Conservation (phyloP, 495 filamentous ascomycete species). For the Hypoxylon lenormandii region DNA sequence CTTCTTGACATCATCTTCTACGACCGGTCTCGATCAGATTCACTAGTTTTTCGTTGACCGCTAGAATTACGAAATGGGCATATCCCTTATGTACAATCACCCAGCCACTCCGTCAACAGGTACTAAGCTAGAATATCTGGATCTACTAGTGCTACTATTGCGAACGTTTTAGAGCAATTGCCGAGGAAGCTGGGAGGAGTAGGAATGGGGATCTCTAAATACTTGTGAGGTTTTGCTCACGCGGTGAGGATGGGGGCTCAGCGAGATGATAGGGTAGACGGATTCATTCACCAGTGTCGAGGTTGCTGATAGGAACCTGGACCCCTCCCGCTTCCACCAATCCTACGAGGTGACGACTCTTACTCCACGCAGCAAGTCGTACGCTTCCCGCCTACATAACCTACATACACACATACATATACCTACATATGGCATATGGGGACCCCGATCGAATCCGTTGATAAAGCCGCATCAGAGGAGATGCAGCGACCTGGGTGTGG, state of each 20-base stretch:
- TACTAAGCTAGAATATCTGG: no score
- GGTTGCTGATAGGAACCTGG: constrained; percentile 24
- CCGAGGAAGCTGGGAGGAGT: constrained; percentile 18
- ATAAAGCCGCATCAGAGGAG: constrained; percentile 13
- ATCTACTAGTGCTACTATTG: background rate
- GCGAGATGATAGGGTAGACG: constrained; percentile 47
- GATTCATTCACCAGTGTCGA: constrained; percentile 18
- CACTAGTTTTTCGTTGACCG: constrained; percentile 34
- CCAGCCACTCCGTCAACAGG: background rate
- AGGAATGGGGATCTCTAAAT: constrained; percentile 22
- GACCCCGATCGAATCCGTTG: constrained; percentile 33
- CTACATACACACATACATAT: no score
- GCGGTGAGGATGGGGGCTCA: constrained; percentile 39
- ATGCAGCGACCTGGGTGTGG: constrained; percentile 20
- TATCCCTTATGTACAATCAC: background rate
- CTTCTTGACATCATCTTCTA: constrained; percentile 22
- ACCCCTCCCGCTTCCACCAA: constrained; percentile 34
- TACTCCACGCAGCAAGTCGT: constrained; percentile 36
- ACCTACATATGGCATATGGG: constrained; percentile 6
- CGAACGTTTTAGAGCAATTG: constrained; percentile 19
- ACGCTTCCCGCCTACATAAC: constrained; percentile 28
- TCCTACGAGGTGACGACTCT: constrained; percentile 25
- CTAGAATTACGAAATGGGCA: constrained; percentile 24
- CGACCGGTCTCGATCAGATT: background rate
- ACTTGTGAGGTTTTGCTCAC: constrained; percentile 25